Evolutionary conservation across 345 rosid genomes (phyloP).

Genomic region (Lepidium aucheri): DNA sequence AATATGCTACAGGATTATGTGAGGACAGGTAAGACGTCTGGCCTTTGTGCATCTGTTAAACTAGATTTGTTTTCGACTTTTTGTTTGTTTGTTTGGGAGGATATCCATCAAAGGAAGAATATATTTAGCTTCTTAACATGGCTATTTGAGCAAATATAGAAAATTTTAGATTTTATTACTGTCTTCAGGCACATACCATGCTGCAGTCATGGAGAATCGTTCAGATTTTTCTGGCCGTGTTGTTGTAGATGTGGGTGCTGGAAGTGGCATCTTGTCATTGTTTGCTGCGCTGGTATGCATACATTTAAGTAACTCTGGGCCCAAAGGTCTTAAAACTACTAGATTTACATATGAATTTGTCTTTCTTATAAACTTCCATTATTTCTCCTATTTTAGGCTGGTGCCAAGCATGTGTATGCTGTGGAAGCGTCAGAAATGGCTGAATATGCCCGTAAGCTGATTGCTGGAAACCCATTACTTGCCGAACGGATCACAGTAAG

Average conservation of each 20-base stretch:
- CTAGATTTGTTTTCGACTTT: not conserved
- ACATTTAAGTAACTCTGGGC: not conserved
- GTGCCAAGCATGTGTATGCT: constrained; percentile 97
- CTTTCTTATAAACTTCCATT: not conserved
- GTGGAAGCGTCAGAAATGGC: constrained; percentile 99
- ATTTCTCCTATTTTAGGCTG: constrained; percentile 49
- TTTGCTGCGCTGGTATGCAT: constrained; percentile 85
- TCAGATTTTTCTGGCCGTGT: constrained; percentile 73
- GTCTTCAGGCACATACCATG: constrained; percentile 80
- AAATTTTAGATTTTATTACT: not conserved
- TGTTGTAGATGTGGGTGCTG: constrained; percentile 97
- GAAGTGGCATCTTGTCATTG: constrained; percentile 89
- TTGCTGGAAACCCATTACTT: constrained; percentile 78
- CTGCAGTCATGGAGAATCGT: constrained; percentile 91
- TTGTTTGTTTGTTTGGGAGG: not conserved
- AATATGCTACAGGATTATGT: constrained; percentile 96
- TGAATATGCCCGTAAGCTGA: constrained; percentile 83
- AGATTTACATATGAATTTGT: not conserved
- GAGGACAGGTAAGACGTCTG: constrained; percentile 66
- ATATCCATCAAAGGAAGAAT: not conserved
- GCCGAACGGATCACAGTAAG: constrained; percentile 76
- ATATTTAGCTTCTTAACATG: not conserved
- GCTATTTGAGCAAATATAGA: not conserved
- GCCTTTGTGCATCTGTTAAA: constrained; percentile 3
- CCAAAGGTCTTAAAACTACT: not conserved